phyloP scores from a whole-genome alignment of 106 monocot species.

The Dendrobium catenatum region DNA sequence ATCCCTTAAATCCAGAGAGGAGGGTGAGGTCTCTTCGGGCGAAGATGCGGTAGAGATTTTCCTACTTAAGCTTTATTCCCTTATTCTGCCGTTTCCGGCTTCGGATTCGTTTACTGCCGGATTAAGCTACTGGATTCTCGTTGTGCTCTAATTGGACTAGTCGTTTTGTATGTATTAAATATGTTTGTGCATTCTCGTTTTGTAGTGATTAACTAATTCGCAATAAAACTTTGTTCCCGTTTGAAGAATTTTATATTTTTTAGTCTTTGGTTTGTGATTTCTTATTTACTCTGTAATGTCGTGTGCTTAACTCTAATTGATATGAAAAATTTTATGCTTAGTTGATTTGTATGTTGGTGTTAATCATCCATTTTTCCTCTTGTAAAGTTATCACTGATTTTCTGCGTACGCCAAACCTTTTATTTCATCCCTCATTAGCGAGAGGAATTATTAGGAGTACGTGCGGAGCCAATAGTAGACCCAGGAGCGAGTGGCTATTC shows the following conservation, averaged over 20 bases:
- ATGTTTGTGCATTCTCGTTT: not conserved
- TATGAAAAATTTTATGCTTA: not conserved
- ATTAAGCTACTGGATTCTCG: not conserved
- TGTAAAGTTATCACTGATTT: not conserved
- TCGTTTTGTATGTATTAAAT: not conserved
- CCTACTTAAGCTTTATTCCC: not conserved
- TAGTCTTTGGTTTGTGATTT: not conserved
- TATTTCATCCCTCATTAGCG: not conserved
- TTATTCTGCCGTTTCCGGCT: not conserved
- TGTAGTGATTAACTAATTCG: not conserved
- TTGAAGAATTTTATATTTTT: not conserved
- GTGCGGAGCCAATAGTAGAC: too few species aligned
- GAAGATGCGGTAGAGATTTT: slow-evolving; percentile 3
- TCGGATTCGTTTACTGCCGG: not conserved
- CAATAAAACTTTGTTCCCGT: not conserved
- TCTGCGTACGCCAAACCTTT: not conserved
- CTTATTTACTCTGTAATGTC: not conserved
- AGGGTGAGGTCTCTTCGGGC: slow-evolving; percentile 16
- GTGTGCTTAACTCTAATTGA: not conserved
- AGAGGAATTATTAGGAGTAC: not conserved
- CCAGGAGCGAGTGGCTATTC: not conserved
- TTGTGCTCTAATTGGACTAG: not conserved
- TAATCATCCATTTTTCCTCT: not conserved
- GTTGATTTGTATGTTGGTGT: not conserved
- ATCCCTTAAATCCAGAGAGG: slow-evolving; percentile 12